Conservation (phyloP, 179 eudicot species). For the Carnegiea gigantea region DNA sequence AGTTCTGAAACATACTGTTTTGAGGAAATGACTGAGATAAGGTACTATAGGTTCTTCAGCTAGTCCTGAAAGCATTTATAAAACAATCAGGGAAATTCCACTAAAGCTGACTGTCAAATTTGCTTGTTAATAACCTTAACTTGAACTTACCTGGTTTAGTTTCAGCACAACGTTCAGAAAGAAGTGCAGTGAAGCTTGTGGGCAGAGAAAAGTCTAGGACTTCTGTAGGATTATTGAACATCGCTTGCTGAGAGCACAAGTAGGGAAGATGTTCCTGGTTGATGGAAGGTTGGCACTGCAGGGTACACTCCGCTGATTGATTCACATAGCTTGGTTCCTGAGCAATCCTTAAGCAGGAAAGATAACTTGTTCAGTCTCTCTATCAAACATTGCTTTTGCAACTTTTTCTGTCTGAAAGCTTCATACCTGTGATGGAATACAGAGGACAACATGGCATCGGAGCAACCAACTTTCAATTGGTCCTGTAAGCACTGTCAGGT, state of each 20-base stretch:
- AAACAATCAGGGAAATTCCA: constrained; percentile 9
- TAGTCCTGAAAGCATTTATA: constrained; percentile 12
- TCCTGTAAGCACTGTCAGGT: constrained; percentile 22
- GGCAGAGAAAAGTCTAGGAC: constrained; percentile 17
- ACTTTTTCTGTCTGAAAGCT: background rate
- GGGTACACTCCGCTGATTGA: too few species aligned
- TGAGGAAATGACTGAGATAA: constrained; percentile 13
- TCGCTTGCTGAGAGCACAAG: constrained; percentile 21
- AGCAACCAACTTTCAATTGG: background rate
- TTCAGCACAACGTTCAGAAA: constrained; percentile 12
- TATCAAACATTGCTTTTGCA: background rate
- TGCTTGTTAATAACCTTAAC: background rate
- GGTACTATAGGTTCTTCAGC: constrained; percentile 18
- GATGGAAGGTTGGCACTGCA: background rate
- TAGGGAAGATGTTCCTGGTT: constrained; percentile 15
- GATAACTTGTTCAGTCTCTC: background rate
- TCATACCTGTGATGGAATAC: constrained; percentile 16
- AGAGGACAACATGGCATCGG: background rate
- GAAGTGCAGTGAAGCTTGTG: constrained; percentile 25
- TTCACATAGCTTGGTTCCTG: background rate
- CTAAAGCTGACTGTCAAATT: background rate
- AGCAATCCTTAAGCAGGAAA: constrained; percentile 15
- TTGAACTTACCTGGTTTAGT: constrained; percentile 22
- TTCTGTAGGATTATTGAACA: constrained; percentile 17
- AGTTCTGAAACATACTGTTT: constrained; percentile 18